Evolutionary conservation across 2,329 filamentous ascomycete genomes (phyloP).

Genomic region (Ophiostoma ips): DNA sequence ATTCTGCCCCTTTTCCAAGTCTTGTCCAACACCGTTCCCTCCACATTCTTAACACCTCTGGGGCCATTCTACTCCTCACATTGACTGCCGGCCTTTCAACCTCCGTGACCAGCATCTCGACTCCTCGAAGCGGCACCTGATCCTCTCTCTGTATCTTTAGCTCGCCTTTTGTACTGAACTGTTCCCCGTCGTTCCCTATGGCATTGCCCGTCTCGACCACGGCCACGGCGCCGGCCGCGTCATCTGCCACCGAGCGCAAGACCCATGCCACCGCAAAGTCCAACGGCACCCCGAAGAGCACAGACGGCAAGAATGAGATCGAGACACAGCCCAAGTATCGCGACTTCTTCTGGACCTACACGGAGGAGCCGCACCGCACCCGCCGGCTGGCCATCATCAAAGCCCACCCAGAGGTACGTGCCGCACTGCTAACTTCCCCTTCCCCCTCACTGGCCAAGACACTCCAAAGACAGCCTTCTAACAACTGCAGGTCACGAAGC

Average conservation of each 20-base stretch:
- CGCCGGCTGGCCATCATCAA: constrained; percentile 91
- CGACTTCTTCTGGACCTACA: constrained; percentile 97
- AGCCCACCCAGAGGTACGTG: constrained; percentile 79
- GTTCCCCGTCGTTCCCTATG: not conserved
- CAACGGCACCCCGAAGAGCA: not conserved
- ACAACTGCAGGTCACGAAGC: constrained; percentile 64
- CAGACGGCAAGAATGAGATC: constrained; percentile 10
- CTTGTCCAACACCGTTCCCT: no score
- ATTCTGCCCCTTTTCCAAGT: no score
- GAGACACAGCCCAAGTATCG: constrained; percentile 27
- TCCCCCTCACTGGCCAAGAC: no score
- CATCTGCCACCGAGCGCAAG: not conserved
- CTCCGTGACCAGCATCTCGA: no score
- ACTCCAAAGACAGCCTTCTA: no score
- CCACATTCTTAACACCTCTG: no score
- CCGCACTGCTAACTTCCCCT: no score
- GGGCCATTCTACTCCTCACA: no score
- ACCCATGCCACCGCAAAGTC: not conserved
- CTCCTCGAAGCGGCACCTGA: no score
- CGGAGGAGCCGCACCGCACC: constrained; percentile 90
- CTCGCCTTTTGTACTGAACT: not conserved
- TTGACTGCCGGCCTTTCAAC: no score
- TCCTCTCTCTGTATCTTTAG: no score
- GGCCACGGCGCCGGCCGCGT: not conserved
- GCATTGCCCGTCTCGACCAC: constrained; percentile 3